These are phyloP conservation scores for Pelargonium cotyledonis DNA, from an alignment of 441 rosid genomes.

Conservation along the genomic window DNA sequence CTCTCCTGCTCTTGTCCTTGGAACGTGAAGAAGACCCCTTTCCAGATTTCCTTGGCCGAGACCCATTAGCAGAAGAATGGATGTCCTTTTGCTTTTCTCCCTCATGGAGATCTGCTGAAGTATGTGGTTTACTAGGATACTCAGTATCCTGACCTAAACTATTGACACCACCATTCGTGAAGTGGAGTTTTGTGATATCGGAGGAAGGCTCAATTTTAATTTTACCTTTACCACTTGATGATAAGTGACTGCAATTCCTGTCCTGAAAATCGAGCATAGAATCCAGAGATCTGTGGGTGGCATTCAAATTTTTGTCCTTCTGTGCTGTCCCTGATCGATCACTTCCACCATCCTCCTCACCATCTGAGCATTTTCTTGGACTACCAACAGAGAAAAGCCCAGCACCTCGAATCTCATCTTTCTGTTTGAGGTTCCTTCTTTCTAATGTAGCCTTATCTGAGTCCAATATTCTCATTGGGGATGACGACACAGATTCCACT, in stretches of 20 bases:
- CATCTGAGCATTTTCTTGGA: slow-evolving; percentile 43
- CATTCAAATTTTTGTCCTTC: slow-evolving; percentile 33
- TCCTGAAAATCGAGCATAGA: slow-evolving; percentile 44
- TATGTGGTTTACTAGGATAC: slow-evolving; percentile 28
- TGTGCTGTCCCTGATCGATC: slow-evolving; percentile 46
- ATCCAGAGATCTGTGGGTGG: slow-evolving; percentile 39
- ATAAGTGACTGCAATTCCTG: slow-evolving; percentile 29
- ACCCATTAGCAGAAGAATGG: slow-evolving; percentile 36
- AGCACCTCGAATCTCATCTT: slow-evolving; percentile 27
- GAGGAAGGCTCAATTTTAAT: slow-evolving; percentile 34
- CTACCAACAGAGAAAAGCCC: slow-evolving; percentile 52
- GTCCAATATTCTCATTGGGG: slow-evolving; percentile 44
- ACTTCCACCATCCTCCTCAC: slow-evolving; percentile 58
- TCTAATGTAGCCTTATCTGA: slow-evolving; percentile 33
- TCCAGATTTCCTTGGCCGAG: slow-evolving; percentile 48
- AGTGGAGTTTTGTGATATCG: slow-evolving; percentile 28
- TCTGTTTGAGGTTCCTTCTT: slow-evolving; percentile 20
- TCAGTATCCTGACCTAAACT: slow-evolving; percentile 33
- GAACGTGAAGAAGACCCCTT: slow-evolving; percentile 60
- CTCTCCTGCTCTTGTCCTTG: slow-evolving; percentile 52
- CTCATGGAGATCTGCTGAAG: slow-evolving; percentile 32
- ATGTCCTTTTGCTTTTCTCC: slow-evolving; percentile 45
- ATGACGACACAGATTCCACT: slow-evolving; percentile 71
- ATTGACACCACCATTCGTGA: slow-evolving; percentile 41
- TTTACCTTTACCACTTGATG: slow-evolving; percentile 42